Evolutionary conservation across 2,329 filamentous ascomycete genomes (phyloP).

Genomic region (Sphaerulina vaccinii): DNA sequence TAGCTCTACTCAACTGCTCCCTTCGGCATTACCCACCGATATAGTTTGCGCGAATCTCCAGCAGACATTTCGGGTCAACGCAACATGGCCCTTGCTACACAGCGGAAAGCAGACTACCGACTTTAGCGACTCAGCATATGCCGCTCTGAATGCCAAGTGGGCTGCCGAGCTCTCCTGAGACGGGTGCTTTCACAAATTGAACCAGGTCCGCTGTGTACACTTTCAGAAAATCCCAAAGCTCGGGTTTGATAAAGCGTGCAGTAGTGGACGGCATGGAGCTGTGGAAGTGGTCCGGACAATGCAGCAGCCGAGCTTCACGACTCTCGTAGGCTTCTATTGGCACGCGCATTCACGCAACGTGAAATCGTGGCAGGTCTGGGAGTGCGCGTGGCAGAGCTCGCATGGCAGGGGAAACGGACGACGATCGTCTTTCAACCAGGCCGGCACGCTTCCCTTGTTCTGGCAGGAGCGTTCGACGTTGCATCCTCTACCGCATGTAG

Average conservation of each 20-base stretch:
- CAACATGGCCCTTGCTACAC: neutral
- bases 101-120: neutral
- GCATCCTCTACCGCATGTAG: slow-evolving; percentile 5
- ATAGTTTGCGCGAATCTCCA: slow-evolving; percentile 14
- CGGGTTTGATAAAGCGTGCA: neutral
- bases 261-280: slow-evolving; percentile 1
- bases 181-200: neutral
- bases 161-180: neutral
- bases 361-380: slow-evolving; percentile 3
- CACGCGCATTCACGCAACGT: neutral
- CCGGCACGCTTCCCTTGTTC: slow-evolving; percentile 9
- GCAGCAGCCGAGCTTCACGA: neutral
- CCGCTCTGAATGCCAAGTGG: neutral
- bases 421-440: neutral
- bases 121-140: neutral
- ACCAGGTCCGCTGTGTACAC: slow-evolving; percentile 1
- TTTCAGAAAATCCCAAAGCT: neutral
- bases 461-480: slow-evolving; percentile 15
- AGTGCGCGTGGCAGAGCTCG: neutral
- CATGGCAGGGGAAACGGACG: slow-evolving; percentile 3
- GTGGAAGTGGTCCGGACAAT: neutral
- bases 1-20: neutral
- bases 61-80: neutral
- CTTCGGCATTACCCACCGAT: neutral
- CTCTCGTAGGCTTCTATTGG: neutral